Evolutionary conservation across 306 rosid species (phyloP).

Genomic region (Sesbania bispinosa): DNA sequence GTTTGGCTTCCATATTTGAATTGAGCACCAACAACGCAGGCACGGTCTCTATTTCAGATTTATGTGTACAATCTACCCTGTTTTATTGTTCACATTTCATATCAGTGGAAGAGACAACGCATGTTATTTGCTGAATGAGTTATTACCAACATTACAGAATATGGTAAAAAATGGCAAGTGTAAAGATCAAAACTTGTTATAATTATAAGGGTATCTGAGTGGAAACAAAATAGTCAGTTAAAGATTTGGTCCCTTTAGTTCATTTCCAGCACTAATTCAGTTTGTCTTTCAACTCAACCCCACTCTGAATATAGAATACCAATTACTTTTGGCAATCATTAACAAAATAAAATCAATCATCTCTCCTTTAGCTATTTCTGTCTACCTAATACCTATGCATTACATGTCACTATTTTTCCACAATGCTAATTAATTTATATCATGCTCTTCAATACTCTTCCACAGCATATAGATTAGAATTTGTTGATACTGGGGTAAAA

Average conservation of each 20-base stretch:
- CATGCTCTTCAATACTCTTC: background rate
- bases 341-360: conserved; percentile 2
- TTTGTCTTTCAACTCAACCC: background rate
- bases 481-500: background rate
- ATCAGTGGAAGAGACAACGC: conserved; percentile 24
- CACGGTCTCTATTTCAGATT: conserved; percentile 34
- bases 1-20: conserved; percentile 43
- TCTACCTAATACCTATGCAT: background rate
- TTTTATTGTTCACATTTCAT: conserved; percentile 23
- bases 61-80: conserved; percentile 49
- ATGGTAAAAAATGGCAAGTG: background rate
- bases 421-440: background rate
- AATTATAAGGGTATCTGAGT: background rate
- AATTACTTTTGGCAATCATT: background rate
- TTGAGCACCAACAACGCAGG: conserved; percentile 41
- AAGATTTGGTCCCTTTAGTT: background rate
- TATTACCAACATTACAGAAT: conserved; percentile 7
- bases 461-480: background rate
- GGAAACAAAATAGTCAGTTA: conserved; percentile 12
- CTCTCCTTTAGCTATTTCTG: background rate
- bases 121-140: conserved; percentile 5
- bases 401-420: background rate
- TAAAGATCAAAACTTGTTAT: conserved; percentile 13
- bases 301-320: background rate
- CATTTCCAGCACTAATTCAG: background rate